Percentiles rank a stretch among this genome's conserved stretches.
Conservation (phyloP, 2,329 filamentous ascomycete species). For the Plectosphaerella plurivora region DNA sequence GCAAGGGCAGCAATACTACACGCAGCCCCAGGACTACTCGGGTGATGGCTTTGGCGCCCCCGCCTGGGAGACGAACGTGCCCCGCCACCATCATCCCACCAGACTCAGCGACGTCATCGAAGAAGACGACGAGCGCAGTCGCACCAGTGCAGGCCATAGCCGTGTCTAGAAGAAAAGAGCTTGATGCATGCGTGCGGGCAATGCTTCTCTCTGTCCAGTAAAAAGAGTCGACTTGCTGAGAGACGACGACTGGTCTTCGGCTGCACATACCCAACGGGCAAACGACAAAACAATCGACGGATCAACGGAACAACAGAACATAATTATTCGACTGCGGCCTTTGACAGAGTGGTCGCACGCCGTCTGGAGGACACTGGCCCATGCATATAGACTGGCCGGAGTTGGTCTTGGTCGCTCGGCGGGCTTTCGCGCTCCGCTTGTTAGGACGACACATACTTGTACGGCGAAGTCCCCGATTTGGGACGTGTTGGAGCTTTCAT, state of each 20-base stretch:
- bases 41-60: conserved; percentile 62
- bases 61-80: conserved; percentile 67
- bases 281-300: background rate
- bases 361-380: background rate
- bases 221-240: background rate
- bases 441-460: background rate
- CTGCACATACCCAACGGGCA: background rate
- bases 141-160: conserved; percentile 66
- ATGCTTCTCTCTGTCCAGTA: background rate
- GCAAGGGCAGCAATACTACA: background rate
- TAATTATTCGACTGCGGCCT: background rate
- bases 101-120: conserved; percentile 83
- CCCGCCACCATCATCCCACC: conserved; percentile 82
- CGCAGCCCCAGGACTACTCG: conserved; percentile 50
- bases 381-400: background rate
- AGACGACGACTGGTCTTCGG: background rate
- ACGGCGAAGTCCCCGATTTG: background rate
- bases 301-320: background rate
- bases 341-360: too few relatives aligned
- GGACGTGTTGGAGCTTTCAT: background rate
- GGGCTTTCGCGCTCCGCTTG: background rate
- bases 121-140: conserved; percentile 77
- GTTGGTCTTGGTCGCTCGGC: background rate
- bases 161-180: conserved; percentile 20
- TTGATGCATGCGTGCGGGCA: background rate